Percentiles rank a stretch among this genome's conserved stretches.
phyloP scores from a whole-genome alignment of 768 basidiomycete species.

The Cantharellus cinnabarinus region DNA sequence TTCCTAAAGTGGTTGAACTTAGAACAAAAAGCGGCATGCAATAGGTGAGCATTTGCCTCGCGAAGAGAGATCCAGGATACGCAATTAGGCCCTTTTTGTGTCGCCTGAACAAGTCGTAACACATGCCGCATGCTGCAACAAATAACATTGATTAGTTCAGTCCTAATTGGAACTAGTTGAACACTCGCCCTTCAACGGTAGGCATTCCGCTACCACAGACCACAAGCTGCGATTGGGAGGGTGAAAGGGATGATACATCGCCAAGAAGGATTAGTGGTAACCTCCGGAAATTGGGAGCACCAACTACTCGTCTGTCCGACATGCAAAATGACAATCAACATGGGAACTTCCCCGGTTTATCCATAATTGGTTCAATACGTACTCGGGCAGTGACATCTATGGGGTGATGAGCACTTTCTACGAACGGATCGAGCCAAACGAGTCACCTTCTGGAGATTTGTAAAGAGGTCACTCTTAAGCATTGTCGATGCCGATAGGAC shows the following conservation, averaged over 20 bases:
- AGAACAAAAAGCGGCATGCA: slow-evolving; percentile 2
- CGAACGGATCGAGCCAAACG: not conserved
- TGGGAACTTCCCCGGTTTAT: not conserved
- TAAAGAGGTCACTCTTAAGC: slow-evolving; percentile 89
- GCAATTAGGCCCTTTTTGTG: slow-evolving; percentile 47
- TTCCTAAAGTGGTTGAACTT: slow-evolving; percentile 30
- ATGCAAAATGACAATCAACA: not conserved
- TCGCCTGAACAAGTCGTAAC: slow-evolving; percentile 58
- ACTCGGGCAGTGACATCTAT: slow-evolving; percentile 81
- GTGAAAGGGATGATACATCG: not conserved
- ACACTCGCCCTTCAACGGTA: slow-evolving; percentile 58
- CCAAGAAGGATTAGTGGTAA: slow-evolving; percentile 32
- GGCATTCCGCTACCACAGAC: slow-evolving; percentile 69
- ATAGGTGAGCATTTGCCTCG: slow-evolving; percentile 32
- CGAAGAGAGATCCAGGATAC: slow-evolving; percentile 92
- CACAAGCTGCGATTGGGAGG: not conserved
- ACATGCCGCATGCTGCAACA: slow-evolving; percentile 48
- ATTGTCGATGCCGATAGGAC: slow-evolving; percentile 85
- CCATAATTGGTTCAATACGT: slow-evolving; percentile 14
- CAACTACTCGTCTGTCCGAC: slow-evolving; percentile 47
- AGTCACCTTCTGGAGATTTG: slow-evolving; percentile 56
- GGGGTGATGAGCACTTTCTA: not conserved
- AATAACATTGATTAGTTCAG: not conserved
- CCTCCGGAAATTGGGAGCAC: slow-evolving; percentile 82
- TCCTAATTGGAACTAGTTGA: not conserved